These are phyloP conservation scores for Trifolium subterraneum DNA, from an alignment of 306 rosid species.

Conservation along the genomic window DNA sequence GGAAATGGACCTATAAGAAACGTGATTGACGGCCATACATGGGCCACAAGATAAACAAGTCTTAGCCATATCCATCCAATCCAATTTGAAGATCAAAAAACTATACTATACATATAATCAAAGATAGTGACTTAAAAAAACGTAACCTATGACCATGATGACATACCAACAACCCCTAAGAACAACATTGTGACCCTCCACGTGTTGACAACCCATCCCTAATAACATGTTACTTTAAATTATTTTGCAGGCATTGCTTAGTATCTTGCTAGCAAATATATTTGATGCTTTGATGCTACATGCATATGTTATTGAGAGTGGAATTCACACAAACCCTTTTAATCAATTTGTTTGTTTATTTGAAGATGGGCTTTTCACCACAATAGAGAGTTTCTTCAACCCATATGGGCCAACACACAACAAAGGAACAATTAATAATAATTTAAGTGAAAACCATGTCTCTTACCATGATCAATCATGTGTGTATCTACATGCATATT, in stretches of 20 bases:
- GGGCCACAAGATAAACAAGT: conserved; percentile 12
- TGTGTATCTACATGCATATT: not conserved
- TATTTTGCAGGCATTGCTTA: conserved; percentile 14
- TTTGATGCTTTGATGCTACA: not conserved
- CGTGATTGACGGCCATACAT: conserved; percentile 8
- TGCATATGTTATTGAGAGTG: not conserved
- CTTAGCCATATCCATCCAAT: conserved; percentile 8
- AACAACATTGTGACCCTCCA: conserved; percentile 24
- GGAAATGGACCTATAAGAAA: not conserved
- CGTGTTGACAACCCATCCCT: conserved; percentile 24
- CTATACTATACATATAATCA: not conserved
- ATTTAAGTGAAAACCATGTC: not conserved
- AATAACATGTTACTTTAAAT: conserved; percentile 16
- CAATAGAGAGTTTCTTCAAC: not conserved
- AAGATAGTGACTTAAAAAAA: not conserved
- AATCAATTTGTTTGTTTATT: not conserved
- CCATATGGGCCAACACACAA: not conserved
- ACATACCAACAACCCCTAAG: not conserved
- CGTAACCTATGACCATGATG: not conserved
- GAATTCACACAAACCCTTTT: not conserved
- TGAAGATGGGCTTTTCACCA: not conserved
- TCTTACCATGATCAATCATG: not conserved
- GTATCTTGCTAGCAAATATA: not conserved
- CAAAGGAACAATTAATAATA: not conserved
- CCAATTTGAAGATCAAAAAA: not conserved